These are phyloP conservation scores for Aristolochia californica DNA, from an alignment of 164 flowering plant genomes.

Conservation along the genomic window DNA sequence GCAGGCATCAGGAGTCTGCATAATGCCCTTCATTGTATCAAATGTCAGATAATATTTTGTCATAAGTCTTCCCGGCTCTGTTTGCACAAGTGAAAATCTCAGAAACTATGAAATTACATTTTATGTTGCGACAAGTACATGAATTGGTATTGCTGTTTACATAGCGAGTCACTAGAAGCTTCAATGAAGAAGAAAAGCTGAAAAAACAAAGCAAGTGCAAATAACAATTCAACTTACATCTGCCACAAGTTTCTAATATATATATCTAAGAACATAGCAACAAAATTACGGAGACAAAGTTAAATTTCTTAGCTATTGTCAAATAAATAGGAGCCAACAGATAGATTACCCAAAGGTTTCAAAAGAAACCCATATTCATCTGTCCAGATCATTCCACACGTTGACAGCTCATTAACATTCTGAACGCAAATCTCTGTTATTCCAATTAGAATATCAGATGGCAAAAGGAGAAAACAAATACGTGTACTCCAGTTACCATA, in stretches of 20 bases:
- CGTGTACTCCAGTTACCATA: background rate
- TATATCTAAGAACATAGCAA: background rate
- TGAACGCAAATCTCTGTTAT: constrained; percentile 70
- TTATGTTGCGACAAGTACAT: background rate
- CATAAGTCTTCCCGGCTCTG: constrained; percentile 96
- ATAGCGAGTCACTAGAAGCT: background rate
- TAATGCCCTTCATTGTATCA: constrained; percentile 81
- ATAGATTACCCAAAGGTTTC: constrained; percentile 69
- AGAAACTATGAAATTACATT: background rate
- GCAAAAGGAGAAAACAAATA: background rate
- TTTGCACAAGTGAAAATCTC: constrained; percentile 2
- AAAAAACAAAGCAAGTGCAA: background rate
- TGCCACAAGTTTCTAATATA: background rate
- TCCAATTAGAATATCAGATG: background rate
- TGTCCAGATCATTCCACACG: constrained; percentile 81
- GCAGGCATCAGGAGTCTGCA: constrained; percentile 59
- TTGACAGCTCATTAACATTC: constrained; percentile 70
- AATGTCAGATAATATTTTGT: constrained; percentile 93
- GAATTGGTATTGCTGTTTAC: background rate
- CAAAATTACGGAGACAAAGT: background rate
- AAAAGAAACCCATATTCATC: constrained; percentile 92
- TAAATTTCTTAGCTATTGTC: constrained; percentile 1
- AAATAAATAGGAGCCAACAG: background rate
- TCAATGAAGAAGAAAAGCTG: background rate
- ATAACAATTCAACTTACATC: background rate